Evolutionary conservation across 164 flowering plant species (phyloP).

Genomic region (Platanus orientalis): DNA sequence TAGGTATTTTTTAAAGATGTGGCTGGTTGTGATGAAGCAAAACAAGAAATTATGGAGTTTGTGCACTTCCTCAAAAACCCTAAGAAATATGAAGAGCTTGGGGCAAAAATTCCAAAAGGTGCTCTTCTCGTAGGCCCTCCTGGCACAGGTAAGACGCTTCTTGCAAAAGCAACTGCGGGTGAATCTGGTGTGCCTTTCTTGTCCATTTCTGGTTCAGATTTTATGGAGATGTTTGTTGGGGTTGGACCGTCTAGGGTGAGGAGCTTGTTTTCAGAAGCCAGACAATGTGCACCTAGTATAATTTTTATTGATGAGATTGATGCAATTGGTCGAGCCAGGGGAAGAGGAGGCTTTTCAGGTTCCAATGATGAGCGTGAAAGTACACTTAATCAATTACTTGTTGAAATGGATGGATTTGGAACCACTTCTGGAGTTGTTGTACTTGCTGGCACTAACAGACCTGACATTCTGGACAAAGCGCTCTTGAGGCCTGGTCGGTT

Average conservation of each 20-base stretch:
- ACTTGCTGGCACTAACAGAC: slow-evolving; percentile 88
- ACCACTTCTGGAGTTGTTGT: slow-evolving; percentile 88
- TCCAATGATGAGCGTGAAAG: slow-evolving; percentile 86
- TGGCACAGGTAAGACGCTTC: slow-evolving; percentile 92
- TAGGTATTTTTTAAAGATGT: slow-evolving; percentile 88
- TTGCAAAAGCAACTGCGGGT: slow-evolving; percentile 95
- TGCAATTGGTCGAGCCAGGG: slow-evolving; percentile 92
- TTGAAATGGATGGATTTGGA: slow-evolving; percentile 97
- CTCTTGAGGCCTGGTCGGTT: slow-evolving; percentile 88
- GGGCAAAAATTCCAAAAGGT: slow-evolving; percentile 94
- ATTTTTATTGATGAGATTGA: slow-evolving; percentile 93
- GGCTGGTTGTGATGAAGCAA: slow-evolving; percentile 97
- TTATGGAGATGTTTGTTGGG: slow-evolving; percentile 96
- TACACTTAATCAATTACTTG: slow-evolving; percentile 83
- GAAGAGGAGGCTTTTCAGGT: slow-evolving; percentile 77
- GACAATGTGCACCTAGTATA: slow-evolving; percentile 87
- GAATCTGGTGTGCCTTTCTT: slow-evolving; percentile 87
- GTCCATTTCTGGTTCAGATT: slow-evolving; percentile 88
- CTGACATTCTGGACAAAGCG: slow-evolving; percentile 88
- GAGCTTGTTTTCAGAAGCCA: slow-evolving; percentile 80
- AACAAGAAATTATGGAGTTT: slow-evolving; percentile 95
- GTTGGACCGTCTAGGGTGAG: slow-evolving; percentile 93
- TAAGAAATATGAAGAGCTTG: slow-evolving; percentile 78
- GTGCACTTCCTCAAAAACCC: slow-evolving; percentile 92
- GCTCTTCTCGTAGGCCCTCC: slow-evolving; percentile 94